A percentile compares a stretch with the other conserved stretches of the same genome.
These are phyloP conservation scores for Lepidium africanum DNA, from an alignment of 345 rosid species.

Conservation along the genomic window DNA sequence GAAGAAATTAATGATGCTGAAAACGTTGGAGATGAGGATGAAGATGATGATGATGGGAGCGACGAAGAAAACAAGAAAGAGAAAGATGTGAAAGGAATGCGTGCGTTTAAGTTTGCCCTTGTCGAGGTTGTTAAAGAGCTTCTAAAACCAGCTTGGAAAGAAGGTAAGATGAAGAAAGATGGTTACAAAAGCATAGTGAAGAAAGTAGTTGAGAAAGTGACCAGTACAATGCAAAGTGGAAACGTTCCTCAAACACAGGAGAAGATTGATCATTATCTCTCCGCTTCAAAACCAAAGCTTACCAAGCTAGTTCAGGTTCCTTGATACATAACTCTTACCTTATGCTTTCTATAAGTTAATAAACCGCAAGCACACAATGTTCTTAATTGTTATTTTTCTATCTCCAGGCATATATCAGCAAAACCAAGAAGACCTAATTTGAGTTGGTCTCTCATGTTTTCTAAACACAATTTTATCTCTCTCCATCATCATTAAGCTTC, in stretches of 20 bases:
- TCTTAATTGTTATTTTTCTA: background rate
- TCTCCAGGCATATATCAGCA: constrained; percentile 27
- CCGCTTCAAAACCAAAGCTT: constrained; percentile 74
- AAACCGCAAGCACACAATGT: background rate
- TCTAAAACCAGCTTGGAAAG: constrained; percentile 91
- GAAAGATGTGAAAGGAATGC: constrained; percentile 59
- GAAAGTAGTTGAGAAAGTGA: constrained; percentile 93
- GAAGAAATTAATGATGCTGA: constrained; percentile 33
- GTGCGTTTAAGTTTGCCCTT: constrained; percentile 82
- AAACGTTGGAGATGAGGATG: constrained; percentile 38
- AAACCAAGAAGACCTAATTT: constrained; percentile 23
- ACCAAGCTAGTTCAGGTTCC: constrained; percentile 87
- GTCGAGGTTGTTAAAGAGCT: constrained; percentile 86
- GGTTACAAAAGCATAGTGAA: constrained; percentile 86
- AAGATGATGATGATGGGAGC: constrained; percentile 29
- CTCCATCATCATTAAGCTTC: background rate
- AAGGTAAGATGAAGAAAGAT: constrained; percentile 79
- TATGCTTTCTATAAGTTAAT: background rate
- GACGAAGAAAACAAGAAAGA: constrained; percentile 46
- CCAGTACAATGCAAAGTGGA: constrained; percentile 56
- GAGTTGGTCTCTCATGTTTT: background rate
- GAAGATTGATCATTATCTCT: constrained; percentile 75
- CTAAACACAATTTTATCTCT: background rate
- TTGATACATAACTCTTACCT: background rate
- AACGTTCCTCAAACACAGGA: constrained; percentile 88